Evolutionary conservation across 441 rosid species (phyloP), one percentile per base, ranked within the genome.

Genomic region (Omphalea diandra): DNA sequence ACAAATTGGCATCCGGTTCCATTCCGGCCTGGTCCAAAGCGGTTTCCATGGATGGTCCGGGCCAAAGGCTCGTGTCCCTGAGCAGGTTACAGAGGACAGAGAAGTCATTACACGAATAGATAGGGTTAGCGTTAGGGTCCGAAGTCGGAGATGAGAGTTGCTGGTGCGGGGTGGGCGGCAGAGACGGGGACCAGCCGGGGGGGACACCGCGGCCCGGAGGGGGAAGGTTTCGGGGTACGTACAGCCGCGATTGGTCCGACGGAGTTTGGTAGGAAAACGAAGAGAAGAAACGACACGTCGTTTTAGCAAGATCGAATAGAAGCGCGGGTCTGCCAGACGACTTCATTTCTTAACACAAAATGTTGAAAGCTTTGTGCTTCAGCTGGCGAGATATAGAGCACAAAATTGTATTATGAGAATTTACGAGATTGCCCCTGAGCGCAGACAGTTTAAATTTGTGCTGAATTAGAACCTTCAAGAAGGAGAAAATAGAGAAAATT

Each of bases 1-100:
- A 41, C 75, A 90, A 62, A 46, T 32, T 56, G 49, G 75, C 7
- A 24, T 75, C 83, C 65, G 90, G 98, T 70, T 85, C 74, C 70
- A 87, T 76, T 2, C 83, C 88, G 10, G 90, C 77, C 64, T 71
- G 76, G 61, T 87, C 84, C 55, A 90, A 73, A 10, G 88, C 91
- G 1, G 85, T 62, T 24, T 76, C 83, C 53, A 92, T 87, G 29
- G 69, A 70, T 7, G 85, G 68, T 62, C 86, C 88, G 49, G 86
- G 78, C 64, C 50, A 31, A 58, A 84, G 68, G 65, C 46, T 44
- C 8, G 84, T 76, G 76, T 86, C 79, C n/a, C 76, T 77, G 71
- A 90, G 86, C 65, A 90, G 79, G 66, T 74, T 75, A 58, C 79
- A 79, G 69, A 94, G 71, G 63, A 83, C 63, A 44, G 83, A 68